These are phyloP conservation scores for Mallotus nudiflorus DNA, from an alignment of 345 rosid species.

Conservation along the genomic window DNA sequence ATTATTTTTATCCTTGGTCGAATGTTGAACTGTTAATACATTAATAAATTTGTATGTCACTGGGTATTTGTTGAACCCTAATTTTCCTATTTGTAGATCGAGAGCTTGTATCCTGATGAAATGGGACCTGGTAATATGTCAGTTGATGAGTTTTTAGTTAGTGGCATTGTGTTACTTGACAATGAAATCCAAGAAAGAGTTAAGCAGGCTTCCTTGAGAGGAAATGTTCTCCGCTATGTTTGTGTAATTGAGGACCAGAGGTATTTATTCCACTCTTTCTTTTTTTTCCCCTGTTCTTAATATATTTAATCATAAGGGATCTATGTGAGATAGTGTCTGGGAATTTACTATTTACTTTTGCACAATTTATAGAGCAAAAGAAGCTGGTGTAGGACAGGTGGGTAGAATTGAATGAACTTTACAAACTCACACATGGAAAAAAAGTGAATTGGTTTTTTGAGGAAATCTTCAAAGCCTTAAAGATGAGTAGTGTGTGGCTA, in stretches of 20 bases:
- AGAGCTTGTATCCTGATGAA: slow-evolving; percentile 81
- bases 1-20: slow-evolving; percentile 3
- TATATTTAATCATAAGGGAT: background rate
- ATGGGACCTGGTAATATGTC: slow-evolving; percentile 72
- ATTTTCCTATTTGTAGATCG: slow-evolving; percentile 49
- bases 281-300: background rate
- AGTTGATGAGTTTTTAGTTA: slow-evolving; percentile 64
- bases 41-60: background rate
- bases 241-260: slow-evolving; percentile 77
- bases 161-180: slow-evolving; percentile 65
- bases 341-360: background rate
- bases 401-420: background rate
- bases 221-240: slow-evolving; percentile 88
- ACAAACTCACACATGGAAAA: no score
- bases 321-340: background rate
- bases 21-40: background rate
- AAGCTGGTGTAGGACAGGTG: background rate
- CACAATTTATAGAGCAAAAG: background rate
- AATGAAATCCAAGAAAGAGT: slow-evolving; percentile 61
- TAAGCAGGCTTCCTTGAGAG: slow-evolving; percentile 62
- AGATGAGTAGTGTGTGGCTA: background rate
- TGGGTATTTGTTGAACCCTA: background rate
- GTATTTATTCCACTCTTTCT: slow-evolving; percentile 32
- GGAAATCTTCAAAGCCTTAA: background rate
- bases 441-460: background rate